Base-by-base conservation (phyloP, 2,329 filamentous ascomycete species). In the Aureobasidium lini region DNA sequence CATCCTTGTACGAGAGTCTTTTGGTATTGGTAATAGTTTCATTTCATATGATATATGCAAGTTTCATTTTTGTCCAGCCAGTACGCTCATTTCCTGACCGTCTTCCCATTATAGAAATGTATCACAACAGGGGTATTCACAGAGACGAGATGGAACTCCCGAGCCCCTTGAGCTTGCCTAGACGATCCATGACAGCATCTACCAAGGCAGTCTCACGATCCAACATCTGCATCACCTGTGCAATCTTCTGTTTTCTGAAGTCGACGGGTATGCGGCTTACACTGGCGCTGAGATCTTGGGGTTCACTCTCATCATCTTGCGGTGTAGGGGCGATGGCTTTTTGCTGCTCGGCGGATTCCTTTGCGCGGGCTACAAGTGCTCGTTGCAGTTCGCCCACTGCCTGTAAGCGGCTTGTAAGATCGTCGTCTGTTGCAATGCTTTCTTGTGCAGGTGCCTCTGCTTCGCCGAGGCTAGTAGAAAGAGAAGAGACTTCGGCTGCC, bases 161-260 rank as follows among this genome's bases (percentile, higher is more conserved):
- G 3, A 61, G 43, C 3, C 62, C 63, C 9, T 47, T 75, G 57
- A 89, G 72, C 62, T 77, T 80, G 69, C 86, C 82, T 63, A 90
- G 72, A 60, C 86, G 78, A 60, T 77, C 77, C 64, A 80, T 84
- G 23, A 88, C 81, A 23, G 83, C 86, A 65, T 89, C 85, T 6
- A 89, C 83, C 66, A 89, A 71, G 5, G 84, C 84, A 48, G 82
- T 82, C 72, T 90, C 86, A 31, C 86, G 76, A 60, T 86, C 84
- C 64, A 90, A 72, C 61, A 88, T 71, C 31, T 74, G 73, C 72
- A 83, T 83, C 23, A 89, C 83, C 68, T 87, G 81, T 60, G 77
- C 77, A 64, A 89, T 72, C 72, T 87, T 88, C 53, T 77, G 80
- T 71, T 79, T 82, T 61, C 84, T 78, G 61, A 88, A 79, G 58